Conservation (phyloP, 495 filamentous ascomycete species). For the Margaritispora aquatica region DNA sequence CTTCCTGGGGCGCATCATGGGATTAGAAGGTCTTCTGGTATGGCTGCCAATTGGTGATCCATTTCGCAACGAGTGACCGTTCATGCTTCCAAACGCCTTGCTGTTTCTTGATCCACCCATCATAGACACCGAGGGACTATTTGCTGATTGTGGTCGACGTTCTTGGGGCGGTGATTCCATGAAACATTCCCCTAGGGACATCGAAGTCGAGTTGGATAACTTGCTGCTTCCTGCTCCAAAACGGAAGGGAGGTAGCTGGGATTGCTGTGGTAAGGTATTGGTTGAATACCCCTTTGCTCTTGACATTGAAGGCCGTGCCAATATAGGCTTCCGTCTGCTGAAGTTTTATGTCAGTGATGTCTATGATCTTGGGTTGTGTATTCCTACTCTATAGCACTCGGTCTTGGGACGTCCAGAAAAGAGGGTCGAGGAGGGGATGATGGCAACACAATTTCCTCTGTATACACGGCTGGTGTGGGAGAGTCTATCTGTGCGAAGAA, state of each 20-base stretch:
- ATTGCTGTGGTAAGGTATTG: slow-evolving; percentile 37
- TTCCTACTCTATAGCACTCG: slow-evolving; percentile 41
- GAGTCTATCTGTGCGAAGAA: slow-evolving; percentile 61
- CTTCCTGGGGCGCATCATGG: slow-evolving; percentile 71
- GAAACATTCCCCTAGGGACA: slow-evolving; percentile 75
- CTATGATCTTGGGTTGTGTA: slow-evolving; percentile 12
- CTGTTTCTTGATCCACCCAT: slow-evolving; percentile 16
- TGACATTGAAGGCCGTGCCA: slow-evolving; percentile 55
- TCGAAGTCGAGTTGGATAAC: slow-evolving; percentile 43
- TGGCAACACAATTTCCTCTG: slow-evolving; percentile 33
- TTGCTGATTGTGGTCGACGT: slow-evolving; percentile 47
- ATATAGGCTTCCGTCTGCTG: slow-evolving; percentile 48
- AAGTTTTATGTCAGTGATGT: slow-evolving; percentile 7
- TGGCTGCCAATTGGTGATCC: slow-evolving; percentile 24
- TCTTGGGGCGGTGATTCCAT: slow-evolving; percentile 71
- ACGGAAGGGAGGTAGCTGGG: slow-evolving; percentile 64
- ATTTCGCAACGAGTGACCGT: slow-evolving; percentile 17
- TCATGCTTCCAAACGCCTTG: slow-evolving; percentile 23
- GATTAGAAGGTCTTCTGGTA: slow-evolving; percentile 54
- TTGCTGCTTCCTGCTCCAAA: slow-evolving; percentile 59
- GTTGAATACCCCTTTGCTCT: slow-evolving; percentile 54
- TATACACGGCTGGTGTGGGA: slow-evolving; percentile 51
- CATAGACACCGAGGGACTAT: slow-evolving; percentile 42
- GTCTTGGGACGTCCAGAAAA: slow-evolving; percentile 46
- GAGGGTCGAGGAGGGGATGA: slow-evolving; percentile 43